Evolutionary conservation across 176 grass and related monocot species (phyloP).

Genomic region (Oryza longistaminata): DNA sequence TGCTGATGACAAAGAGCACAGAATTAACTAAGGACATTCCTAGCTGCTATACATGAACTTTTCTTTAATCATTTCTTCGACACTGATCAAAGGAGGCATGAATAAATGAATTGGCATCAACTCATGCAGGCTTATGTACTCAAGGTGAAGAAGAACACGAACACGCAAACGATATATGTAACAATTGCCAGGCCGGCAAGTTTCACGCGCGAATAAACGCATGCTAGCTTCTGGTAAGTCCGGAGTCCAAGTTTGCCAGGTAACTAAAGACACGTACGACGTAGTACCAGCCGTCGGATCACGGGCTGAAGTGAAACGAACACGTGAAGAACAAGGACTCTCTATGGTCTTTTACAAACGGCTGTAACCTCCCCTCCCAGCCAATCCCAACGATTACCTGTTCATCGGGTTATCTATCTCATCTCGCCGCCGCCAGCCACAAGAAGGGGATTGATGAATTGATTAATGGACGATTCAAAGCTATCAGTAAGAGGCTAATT

Average conservation of each 20-base stretch:
- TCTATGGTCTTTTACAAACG: slow-evolving; percentile 15
- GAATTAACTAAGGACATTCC: neutral
- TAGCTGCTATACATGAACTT: neutral
- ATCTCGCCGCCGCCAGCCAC: slow-evolving; percentile 7
- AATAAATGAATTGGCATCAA: neutral
- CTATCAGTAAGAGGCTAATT: neutral
- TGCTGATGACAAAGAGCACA: neutral
- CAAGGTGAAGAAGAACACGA: neutral
- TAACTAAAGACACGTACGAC: neutral
- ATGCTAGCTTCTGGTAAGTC: neutral
- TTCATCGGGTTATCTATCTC: neutral
- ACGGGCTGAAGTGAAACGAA: neutral
- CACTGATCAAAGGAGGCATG: neutral
- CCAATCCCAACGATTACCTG: slow-evolving; percentile 22
- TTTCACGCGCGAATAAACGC: neutral
- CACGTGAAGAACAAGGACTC: slow-evolving; percentile 53
- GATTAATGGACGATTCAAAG: neutral
- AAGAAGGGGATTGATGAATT: neutral
- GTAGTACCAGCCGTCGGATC: neutral
- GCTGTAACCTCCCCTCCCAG: neutral
- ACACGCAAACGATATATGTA: neutral
- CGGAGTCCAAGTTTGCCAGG: slow-evolving; percentile 33
- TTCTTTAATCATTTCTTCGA: neutral
- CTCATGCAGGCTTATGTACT: neutral
- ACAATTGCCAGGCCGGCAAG: slow-evolving; percentile 15